A percentile compares a stretch with the other conserved stretches of the same genome.
phyloP scores from a whole-genome alignment of 495 filamentous ascomycete genomes.

The Diplogelasinospora grovesii region DNA sequence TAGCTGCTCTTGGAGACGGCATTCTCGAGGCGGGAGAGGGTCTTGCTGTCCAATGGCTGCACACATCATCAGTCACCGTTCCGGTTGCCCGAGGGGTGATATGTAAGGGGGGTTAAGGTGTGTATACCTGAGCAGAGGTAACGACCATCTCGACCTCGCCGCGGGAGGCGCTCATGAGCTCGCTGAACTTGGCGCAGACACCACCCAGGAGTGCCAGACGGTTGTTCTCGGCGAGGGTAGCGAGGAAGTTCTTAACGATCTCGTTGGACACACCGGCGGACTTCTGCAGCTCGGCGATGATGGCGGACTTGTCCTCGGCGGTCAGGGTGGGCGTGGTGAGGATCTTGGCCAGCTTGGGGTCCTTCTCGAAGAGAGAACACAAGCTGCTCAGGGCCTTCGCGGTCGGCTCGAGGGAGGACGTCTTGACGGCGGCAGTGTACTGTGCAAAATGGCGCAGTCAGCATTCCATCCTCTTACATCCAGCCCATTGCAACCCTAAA shows the following conservation, averaged over 20 bases:
- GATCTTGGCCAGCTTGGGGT: conserved; percentile 69
- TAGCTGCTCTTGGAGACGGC: conserved; percentile 84
- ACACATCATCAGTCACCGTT: no score
- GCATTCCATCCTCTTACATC: no score
- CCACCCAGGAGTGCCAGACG: conserved; percentile 72
- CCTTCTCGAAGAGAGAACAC: conserved; percentile 64
- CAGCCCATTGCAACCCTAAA: no score
- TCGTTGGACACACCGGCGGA: conserved; percentile 61
- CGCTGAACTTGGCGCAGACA: conserved; percentile 79
- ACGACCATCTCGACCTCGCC: conserved; percentile 91
- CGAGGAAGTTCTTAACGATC: conserved; percentile 89
- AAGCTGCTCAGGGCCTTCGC: conserved; percentile 69
- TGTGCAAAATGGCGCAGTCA: conserved; percentile 45
- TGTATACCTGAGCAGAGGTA: conserved; percentile 79
- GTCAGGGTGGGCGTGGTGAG: conserved; percentile 74
- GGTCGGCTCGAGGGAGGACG: conserved; percentile 70
- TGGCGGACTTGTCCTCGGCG: conserved; percentile 68
- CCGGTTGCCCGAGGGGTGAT: conserved; percentile 78
- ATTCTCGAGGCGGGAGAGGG: conserved; percentile 72
- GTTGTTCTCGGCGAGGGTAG: conserved; percentile 91
- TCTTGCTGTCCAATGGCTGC: conserved; percentile 83
- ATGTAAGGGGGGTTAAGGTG: neutral
- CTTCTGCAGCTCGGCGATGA: conserved; percentile 80
- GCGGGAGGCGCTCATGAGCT: conserved; percentile 78
- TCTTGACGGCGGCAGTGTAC: conserved; percentile 95